Conservation (phyloP, 306 rosid species). For the Sechiopsis laciniata region DNA sequence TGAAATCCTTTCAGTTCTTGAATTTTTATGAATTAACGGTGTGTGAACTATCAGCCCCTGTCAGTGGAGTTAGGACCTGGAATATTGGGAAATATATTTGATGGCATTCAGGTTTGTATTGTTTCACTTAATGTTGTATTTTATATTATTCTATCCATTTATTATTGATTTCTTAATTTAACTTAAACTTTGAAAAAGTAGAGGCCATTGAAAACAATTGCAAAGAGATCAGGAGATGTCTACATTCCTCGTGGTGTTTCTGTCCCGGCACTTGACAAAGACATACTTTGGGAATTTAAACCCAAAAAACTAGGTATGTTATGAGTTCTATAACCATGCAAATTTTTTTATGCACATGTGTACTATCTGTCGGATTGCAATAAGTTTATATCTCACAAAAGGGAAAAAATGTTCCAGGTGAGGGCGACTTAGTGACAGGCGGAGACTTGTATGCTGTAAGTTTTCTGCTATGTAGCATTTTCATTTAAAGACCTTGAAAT, state of each 20-base stretch:
- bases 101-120: conserved; percentile 89
- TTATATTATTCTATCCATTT: conserved; percentile 14
- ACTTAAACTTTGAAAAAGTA: conserved; percentile 23
- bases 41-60: conserved; percentile 58
- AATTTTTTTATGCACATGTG: background rate
- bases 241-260: conserved; percentile 97
- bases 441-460: conserved; percentile 98
- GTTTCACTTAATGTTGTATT: conserved; percentile 9
- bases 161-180: background rate
- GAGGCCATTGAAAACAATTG: conserved; percentile 99
- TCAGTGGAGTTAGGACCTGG: conserved; percentile 99
- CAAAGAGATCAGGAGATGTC: conserved; percentile 89
- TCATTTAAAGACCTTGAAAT: conserved; percentile 5
- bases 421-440: conserved; percentile 82
- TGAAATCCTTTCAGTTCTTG: conserved; percentile 10
- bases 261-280: conserved; percentile 97
- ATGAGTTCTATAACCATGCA: background rate
- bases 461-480: conserved; percentile 20
- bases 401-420: conserved; percentile 51
- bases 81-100: conserved; percentile 92
- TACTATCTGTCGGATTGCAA: background rate
- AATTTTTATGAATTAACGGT: conserved; percentile 27
- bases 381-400: background rate
- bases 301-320: conserved; percentile 76
- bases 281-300: conserved; percentile 85